Base-by-base conservation (phyloP, 2,329 filamentous ascomycete species). In the Ciborinia camelliae region DNA sequence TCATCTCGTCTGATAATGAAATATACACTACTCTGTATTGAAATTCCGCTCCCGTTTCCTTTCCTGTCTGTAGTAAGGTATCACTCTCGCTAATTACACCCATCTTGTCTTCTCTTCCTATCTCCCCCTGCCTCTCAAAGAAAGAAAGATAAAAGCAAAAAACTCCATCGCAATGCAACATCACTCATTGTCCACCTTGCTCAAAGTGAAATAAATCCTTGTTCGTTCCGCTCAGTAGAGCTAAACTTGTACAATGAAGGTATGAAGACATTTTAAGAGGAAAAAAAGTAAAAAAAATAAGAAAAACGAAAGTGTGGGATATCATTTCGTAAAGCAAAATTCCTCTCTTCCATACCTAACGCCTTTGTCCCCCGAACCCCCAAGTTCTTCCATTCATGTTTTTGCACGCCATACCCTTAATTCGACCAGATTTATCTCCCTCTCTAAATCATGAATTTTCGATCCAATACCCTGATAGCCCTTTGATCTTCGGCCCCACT, bases 401-500 rank as follows among this genome's bases (percentile, higher is more conserved):
- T 63, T 63, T 63, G 61, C 61, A 50, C 41, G 61, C 61, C 61
- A 28, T 35, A 37, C 23, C 51, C 37, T 43, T 23, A 6, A 63
- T 41, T 15, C 28, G 45, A 45, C n/a, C 32, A 35, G 12, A 35
- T 45, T 7, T 37, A n/a, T 35, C 18, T 47, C 14, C 18, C 26
- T n/a, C 9, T 37, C 14, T 55, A 55, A 4, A 54, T 55, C 66
- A 75, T 79, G 70, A 85, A 84, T 70, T 84, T 84, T 68, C 81
- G 79, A 75, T 91, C 86, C 58, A 91, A 78, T 73, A 90, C 86
- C 68, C 86, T 81, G 53, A 91, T 75, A 1, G 87, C 87, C 69
- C 87, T 80, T 67, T 82, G 82, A 69, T 91, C 89, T 74, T 90
- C 88, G 23, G 84, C 85, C 50, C 70, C 63, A 23, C 84, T 85